Evolutionary conservation across 1,284 basidiomycete genomes (phyloP).

Genomic region (Neonothopanus nambi): DNA sequence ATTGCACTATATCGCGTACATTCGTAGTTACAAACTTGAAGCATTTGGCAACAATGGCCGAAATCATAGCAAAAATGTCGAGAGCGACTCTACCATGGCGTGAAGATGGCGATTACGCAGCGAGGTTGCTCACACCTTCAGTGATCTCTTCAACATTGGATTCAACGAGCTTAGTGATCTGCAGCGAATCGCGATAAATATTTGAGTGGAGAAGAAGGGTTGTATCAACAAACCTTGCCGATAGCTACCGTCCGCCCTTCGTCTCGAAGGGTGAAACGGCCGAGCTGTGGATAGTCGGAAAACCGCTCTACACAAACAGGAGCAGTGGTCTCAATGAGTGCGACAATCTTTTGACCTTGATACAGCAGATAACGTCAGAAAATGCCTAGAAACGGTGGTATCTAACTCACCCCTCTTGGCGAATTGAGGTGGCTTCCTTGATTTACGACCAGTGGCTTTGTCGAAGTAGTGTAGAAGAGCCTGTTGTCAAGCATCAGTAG

Average conservation of each 20-base stretch:
- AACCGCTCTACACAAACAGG: conserved; percentile 89
- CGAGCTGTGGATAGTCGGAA: conserved; percentile 87
- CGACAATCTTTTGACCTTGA: conserved; percentile 89
- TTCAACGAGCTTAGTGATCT: conserved; percentile 74
- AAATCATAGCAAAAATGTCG: no score
- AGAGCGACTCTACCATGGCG: neutral
- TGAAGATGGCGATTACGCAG: conserved; percentile 20
- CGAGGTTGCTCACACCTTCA: conserved; percentile 56
- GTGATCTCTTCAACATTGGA: conserved; percentile 56
- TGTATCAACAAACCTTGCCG: conserved; percentile 58
- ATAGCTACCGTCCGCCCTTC: conserved; percentile 93
- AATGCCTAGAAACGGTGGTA: no score
- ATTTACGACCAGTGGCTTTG: conserved; percentile 91
- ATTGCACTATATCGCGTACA: neutral
- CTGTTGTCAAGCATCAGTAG: no score
- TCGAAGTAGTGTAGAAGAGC: conserved; percentile 92
- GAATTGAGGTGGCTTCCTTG: conserved; percentile 91
- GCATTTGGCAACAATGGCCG: no score
- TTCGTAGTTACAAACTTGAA: no score
- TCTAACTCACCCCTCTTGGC: conserved; percentile 95
- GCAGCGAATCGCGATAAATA: conserved; percentile 11
- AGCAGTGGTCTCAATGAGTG: conserved; percentile 76
- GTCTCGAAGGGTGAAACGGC: conserved; percentile 93
- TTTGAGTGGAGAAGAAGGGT: neutral
- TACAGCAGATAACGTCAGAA: no score